Base-by-base conservation (phyloP, 2,329 filamentous ascomycete species). In the Cercospora sp. region DNA sequence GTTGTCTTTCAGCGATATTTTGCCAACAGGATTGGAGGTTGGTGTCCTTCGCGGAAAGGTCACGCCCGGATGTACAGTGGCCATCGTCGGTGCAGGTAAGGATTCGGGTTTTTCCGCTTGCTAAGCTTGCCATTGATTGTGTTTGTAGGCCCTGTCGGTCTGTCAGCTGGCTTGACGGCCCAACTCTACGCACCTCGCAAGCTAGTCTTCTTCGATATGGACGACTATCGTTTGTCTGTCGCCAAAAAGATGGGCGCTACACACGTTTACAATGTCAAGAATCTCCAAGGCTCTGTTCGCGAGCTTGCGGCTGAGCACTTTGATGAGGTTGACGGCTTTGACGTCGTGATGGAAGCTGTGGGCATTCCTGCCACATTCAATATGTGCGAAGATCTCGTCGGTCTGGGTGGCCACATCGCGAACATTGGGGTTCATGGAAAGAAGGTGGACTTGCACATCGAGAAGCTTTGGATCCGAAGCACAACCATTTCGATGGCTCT, bases 351-450 rank as follows among this genome's bases (percentile, higher is more conserved):
- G 61, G 86, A 88, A 74, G 85, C 85, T 0, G 87, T 88, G 1
- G 86, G 86, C 1, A 78, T 85, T 8, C 84, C 85, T 0, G 80
- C 79, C 0, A 87, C 70, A 18, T 87, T 88, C 72, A 79, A 84
- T 16, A 76, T 87, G 51, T 85, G 82, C 63, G 86, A 88, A 74
- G 78, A 82, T 7, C 73, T 89, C 26, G 81, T 88, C 9, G 85
- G 83, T 0, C 78, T 83, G 0, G 86, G 86, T 1, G 86, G 85
- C 3, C 78, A 80, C 0, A 82, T 88, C 69, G 86, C 86, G 3
- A 88, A 88, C 72, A 81, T 88, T 2, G 86, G 86, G 8, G 86
- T 88, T 6, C 85, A 88, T 71, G 86, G 86, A 0, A 81, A 78
- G n/a, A 83, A 82, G 58, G 86, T 83, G 0, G 79, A 84, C 65